A percentile compares a stretch with the other conserved stretches of the same genome.
Evolutionary conservation across 495 filamentous ascomycete genomes (phyloP).

Genomic region (Pyronema omphalodes): DNA sequence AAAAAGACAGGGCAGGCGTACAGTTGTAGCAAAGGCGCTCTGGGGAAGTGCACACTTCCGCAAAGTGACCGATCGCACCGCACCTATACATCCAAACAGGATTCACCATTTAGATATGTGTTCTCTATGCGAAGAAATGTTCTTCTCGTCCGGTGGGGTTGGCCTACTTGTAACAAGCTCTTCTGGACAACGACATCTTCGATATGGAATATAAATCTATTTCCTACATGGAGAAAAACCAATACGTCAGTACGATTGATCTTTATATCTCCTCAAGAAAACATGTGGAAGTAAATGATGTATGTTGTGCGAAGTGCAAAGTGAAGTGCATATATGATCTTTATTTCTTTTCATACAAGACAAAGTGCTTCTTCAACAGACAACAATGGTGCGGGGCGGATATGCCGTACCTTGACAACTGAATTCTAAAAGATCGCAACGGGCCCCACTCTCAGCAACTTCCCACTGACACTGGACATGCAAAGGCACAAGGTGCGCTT

Average conservation of each 20-base stretch:
- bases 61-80: conserved; percentile 97
- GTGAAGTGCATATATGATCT: no score
- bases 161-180: conserved; percentile 81
- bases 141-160: not conserved
- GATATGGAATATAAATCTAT: conserved; percentile 7
- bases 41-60: conserved; percentile 90
- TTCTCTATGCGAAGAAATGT: not conserved
- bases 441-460: conserved; percentile 7
- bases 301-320: no score
- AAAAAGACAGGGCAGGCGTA: conserved; percentile 27
- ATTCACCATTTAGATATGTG: not conserved
- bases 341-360: no score
- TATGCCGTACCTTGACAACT: conserved; percentile 5
- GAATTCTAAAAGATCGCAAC: conserved; percentile 3
- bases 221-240: not conserved
- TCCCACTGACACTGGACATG: conserved; percentile 1
- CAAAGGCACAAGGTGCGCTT: conserved; percentile 1
- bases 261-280: no score
- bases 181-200: conserved; percentile 75
- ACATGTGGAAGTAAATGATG: no score
- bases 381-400: not conserved
- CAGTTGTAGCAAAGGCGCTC: conserved; percentile 99
- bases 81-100: conserved; percentile 30
- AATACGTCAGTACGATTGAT: not conserved
- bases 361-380: no score